These are phyloP conservation scores for Trichoderma oligosporum DNA, from an alignment of 2,329 filamentous ascomycete genomes.

Conservation along the genomic window DNA sequence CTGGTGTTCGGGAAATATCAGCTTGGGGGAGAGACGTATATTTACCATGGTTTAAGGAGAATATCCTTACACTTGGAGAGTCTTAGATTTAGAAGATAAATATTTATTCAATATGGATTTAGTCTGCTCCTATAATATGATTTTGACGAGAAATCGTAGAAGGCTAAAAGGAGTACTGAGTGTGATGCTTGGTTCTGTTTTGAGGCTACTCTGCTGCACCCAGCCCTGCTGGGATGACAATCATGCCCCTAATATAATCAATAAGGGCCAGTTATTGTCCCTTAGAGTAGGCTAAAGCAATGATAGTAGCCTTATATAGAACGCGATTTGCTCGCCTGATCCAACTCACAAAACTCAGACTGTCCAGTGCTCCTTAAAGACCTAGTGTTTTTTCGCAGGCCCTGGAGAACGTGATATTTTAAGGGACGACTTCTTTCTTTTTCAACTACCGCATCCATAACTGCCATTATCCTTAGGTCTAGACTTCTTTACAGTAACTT, in stretches of 20 bases:
- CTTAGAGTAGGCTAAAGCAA: too few species aligned
- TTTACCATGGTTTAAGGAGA: too few species aligned
- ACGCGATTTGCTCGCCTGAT: neutral
- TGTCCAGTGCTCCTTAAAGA: neutral
- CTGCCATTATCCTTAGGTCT: neutral
- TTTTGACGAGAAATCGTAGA: too few species aligned
- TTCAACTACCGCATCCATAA: neutral
- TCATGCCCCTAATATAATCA: neutral
- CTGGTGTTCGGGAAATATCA: too few species aligned
- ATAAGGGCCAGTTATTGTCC: too few species aligned
- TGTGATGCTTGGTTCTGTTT: too few species aligned
- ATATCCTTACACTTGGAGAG: neutral
- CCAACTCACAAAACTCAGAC: neutral
- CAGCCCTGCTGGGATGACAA: neutral
- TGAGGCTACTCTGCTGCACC: neutral
- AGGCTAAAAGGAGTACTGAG: too few species aligned
- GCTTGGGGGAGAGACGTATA: too few species aligned
- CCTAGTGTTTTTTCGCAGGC: neutral
- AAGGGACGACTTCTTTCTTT: neutral
- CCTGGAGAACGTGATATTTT: neutral
- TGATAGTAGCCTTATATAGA: neutral
- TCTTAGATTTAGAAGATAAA: neutral
- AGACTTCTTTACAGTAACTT: neutral
- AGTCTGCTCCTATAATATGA: too few species aligned
- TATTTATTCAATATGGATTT: neutral